Evolutionary conservation across 306 rosid genomes (phyloP), one percentile per base, ranked within the genome.

Genomic region (Senna tora): DNA sequence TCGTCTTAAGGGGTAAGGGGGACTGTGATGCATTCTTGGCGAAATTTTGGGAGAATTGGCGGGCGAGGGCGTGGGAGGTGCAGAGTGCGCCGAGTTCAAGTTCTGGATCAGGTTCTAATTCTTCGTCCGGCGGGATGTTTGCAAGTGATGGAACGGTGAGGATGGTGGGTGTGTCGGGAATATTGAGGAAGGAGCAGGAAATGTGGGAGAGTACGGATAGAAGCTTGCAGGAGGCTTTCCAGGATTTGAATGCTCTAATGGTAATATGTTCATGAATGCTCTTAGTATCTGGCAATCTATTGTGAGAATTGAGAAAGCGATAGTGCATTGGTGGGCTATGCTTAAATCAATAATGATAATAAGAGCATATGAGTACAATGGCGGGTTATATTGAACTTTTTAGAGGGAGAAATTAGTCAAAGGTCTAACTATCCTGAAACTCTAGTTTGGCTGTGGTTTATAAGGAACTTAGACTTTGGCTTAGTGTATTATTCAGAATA

Each of bases 171-270:
- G 97, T 94, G 64, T 79, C 99, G 4, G 99, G 99, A 80, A 94
- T 94, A 71, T 70, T 94, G 80, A 91, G 96, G 85, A 94, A 89
- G 78, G 99, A 94, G 69, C 98, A 94, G 87, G 98, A 91, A 78
- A 86, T 88, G 92, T 91, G 97, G 97, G 98, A 94, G 85, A 94
- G 90, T 72, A 91, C 98, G 52, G 98, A 94, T 79, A 91, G 77
- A 83, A 94, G 96, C 82, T 83, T 94, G 87, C 96, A 91, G 74
- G 97, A 94, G 1, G 98, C 98, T 76, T 94, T 94, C 75, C 98
- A 86, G 89, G 97, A 94, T 84, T 83, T 94, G 87, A 94, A 94
- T 86, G 97, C 97, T 79, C 96, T 91, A 25, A 94, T 94, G 99
- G 96, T 90, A 85, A 72, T 74, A 14, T 53, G 36, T 58, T 13